Conservation (phyloP, 768 basidiomycete species). For the Amanita pallidorosea region DNA sequence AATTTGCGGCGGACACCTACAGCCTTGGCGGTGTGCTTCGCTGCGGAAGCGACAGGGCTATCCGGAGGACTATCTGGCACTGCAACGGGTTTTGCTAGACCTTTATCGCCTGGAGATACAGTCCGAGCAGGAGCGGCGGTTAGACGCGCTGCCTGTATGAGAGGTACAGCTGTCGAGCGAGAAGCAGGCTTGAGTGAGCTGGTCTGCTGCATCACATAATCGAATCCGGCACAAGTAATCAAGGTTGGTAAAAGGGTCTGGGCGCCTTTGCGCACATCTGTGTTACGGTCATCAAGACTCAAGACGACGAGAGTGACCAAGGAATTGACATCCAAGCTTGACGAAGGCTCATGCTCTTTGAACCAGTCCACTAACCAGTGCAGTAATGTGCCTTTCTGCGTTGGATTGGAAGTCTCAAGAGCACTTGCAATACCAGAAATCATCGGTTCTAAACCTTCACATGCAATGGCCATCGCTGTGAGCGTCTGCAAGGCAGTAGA, state of each 20-base stretch:
- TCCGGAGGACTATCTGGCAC: conserved; percentile 23
- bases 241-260: conserved; percentile 71
- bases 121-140: conserved; percentile 16
- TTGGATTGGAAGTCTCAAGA: conserved; percentile 79
- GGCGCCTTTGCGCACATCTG: conserved; percentile 88
- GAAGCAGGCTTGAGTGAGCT: conserved; percentile 88
- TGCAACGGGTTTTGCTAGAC: conserved; percentile 18
- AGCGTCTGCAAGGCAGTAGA: conserved; percentile 68
- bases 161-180: conserved; percentile 67
- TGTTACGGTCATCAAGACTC: conserved; percentile 84
- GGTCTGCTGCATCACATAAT: conserved; percentile 80
- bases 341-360: conserved; percentile 45
- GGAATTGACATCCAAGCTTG: conserved; percentile 54
- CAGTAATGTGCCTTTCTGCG: conserved; percentile 72
- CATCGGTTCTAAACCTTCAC: conserved; percentile 79
- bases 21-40: conserved; percentile 36
- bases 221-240: conserved; percentile 67
- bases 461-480: conserved; percentile 73
- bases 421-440: conserved; percentile 67
- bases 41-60: conserved; percentile 28
- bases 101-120: conserved; percentile 13
- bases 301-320: conserved; percentile 58
- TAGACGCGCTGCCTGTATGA: conserved; percentile 79
- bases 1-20: conserved; percentile 64
- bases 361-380: conserved; percentile 77